Evolutionary conservation across 768 basidiomycete genomes (phyloP), one percentile per base, ranked within the genome.

Genomic region (Cystobasidium tubakii): DNA sequence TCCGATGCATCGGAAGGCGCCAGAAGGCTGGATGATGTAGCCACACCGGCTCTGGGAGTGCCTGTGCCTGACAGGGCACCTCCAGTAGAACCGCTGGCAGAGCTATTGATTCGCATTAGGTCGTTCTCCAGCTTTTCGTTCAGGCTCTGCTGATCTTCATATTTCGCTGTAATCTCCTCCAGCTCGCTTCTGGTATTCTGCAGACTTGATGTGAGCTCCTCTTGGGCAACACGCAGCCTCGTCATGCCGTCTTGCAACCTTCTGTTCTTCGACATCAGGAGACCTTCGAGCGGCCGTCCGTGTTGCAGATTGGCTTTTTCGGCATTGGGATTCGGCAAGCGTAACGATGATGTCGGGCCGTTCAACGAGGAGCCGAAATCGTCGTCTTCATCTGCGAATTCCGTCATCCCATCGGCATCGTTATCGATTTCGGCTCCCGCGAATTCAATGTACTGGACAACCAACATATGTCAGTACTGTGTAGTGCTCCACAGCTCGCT

Each of bases 121-220:
- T 99, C 96, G 75, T 86, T 90, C 83, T 99, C 96, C 9, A 99
- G 85, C 79, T 87, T 89, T 80, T 97, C 93, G 75, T 92, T 96
- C 63, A 99, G 84, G 0, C 82, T 81, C 70, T 85, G 88, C 78
- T 93, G 89, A 80, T 89, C 90, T 54, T 88, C 86, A 7, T 95
- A 83, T 73, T 95, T 91, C 15, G 83, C 81, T 27, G 85, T 84
- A 7, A 87, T 85, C 7, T 82, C 81, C 13, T 85, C 84, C 0
- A 93, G 84, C 54, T 88, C 85, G 1, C 86, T 84, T 75, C 87
- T 84, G 0, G 86, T 81, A 7, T 83, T 82, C 62, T 85, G 83
- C 65, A 92, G 83, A 0, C 87, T 88, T 3, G 85, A 84, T 79
- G 91, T 88, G 1, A 97, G 85, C 80, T 95, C 92, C 23, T 86